Evolutionary conservation across 306 rosid species (phyloP).

Genomic region (Inga leiocalycina): DNA sequence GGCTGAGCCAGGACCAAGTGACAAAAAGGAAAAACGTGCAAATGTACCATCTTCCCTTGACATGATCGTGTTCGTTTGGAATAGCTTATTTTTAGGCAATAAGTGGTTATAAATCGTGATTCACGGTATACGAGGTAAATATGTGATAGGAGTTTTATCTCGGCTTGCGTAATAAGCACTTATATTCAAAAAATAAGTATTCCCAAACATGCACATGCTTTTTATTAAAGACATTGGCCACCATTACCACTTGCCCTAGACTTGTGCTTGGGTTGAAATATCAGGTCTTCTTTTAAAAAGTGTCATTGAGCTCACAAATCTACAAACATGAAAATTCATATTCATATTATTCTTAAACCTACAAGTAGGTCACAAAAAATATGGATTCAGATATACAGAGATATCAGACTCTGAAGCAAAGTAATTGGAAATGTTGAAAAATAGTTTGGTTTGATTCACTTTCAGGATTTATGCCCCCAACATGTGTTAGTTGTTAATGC

Average conservation of each 20-base stretch:
- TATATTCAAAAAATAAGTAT: too few species aligned
- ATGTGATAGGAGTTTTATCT: too few species aligned
- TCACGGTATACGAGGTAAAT: too few species aligned
- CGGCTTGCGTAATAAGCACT: too few species aligned
- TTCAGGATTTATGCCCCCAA: slow-evolving; percentile 16
- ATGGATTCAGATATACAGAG: neutral
- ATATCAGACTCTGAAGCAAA: neutral
- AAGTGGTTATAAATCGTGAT: too few species aligned
- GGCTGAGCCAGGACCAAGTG: slow-evolving; percentile 39
- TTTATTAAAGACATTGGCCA: neutral
- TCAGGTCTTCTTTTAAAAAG: slow-evolving; percentile 1
- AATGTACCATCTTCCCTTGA: slow-evolving; percentile 28
- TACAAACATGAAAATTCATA: neutral
- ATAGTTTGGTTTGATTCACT: neutral
- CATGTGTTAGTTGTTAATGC: neutral
- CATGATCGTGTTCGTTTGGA: neutral
- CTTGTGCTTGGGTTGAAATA: slow-evolving; percentile 11
- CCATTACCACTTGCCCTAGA: slow-evolving; percentile 18
- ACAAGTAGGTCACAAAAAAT: neutral
- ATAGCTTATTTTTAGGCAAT: too few species aligned
- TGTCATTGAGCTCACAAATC: neutral
- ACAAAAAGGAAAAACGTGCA: slow-evolving; percentile 17
- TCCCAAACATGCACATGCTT: neutral
- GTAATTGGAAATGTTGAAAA: neutral
- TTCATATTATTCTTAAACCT: neutral